Base-by-base conservation (phyloP, 306 rosid genomes). In the Prunus campanulata region DNA sequence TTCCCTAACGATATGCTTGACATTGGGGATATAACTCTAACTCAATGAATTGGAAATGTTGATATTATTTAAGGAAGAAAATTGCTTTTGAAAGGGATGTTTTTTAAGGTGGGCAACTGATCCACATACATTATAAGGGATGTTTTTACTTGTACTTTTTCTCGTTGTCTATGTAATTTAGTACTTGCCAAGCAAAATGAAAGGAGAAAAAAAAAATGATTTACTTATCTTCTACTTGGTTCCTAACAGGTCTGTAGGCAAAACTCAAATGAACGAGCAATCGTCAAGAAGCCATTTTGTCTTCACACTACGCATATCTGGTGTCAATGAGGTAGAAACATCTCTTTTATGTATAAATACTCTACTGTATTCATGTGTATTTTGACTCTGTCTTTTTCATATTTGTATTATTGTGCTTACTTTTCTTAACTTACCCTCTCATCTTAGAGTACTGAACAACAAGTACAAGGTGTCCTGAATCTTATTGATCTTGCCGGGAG, bases 401-500 rank as follows among this genome's bases (percentile, higher is more conserved):
- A 35, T 35, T 52, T 30, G 71, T 25, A 11, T 55, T 71, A 61
- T 52, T 72, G 35, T 72, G 46, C 13, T 61, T 55, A 73, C 67
- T 44, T 50, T 24, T 67, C 13, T 69, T 8, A 56, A 49, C 59
- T 59, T 71, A 59, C 10, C 44, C 48, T 42, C 68, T 46, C 77
- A 80, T 68, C 32, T 74, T 72, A 95, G 99, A 90, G 93, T 87
- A 92, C 97, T 32, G 97, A 92, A 51, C 99, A 95, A 89, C 90
- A 95, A 84, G 97, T 92, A 71, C 96, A 95, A 89, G 99, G 99
- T 32, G 66, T 95, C 70, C 76, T 95, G 83, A 95, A 95, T 79
- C 96, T 95, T 59, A 92, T 95, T 49, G 99, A 95, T 92, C 99
- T 95, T 77, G 98, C 99, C 65, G 99, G 99, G 30, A 95, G 99